These are phyloP conservation scores for Pilatotrama ljubarskyi DNA, from an alignment of 768 basidiomycete genomes.

Conservation along the genomic window DNA sequence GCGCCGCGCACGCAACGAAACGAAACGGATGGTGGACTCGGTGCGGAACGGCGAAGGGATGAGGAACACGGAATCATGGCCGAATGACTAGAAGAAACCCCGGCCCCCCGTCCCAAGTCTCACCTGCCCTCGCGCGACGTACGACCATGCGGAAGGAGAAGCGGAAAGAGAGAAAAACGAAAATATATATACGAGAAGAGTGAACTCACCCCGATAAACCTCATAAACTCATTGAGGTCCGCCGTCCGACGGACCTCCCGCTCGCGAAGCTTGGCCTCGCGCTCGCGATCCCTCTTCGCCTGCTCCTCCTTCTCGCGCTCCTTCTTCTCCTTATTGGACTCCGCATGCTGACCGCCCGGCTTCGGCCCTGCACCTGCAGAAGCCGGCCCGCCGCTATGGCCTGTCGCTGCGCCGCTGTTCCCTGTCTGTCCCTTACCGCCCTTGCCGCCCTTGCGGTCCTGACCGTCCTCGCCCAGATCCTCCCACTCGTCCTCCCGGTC, in stretches of 20 bases:
- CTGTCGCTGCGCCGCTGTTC: not conserved
- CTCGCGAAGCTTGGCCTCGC: not conserved
- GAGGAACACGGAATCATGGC: too few species aligned
- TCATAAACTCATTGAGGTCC: conserved; percentile 21
- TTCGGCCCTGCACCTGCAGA: not conserved
- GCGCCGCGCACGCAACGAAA: too few species aligned
- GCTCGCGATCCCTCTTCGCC: not conserved
- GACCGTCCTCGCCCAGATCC: not conserved
- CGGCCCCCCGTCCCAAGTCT: too few species aligned
- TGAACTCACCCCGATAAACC: conserved; percentile 23
- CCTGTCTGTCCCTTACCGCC: not conserved
- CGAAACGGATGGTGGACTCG: too few species aligned
- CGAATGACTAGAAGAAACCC: too few species aligned
- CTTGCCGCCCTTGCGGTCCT: not conserved
- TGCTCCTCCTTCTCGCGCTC: conserved; percentile 3
- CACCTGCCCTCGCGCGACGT: too few species aligned
- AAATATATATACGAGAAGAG: not conserved
- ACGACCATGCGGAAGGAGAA: too few species aligned
- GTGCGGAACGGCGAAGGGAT: too few species aligned
- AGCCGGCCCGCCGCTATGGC: too few species aligned
- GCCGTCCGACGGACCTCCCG: not conserved
- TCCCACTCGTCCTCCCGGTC: not conserved
- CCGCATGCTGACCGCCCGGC: too few species aligned
- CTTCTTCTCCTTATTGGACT: conserved; percentile 2
- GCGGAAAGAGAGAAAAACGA: not conserved